These are phyloP conservation scores for Patellifolia procumbens DNA, from an alignment of 179 eudicot genomes.

Conservation along the genomic window DNA sequence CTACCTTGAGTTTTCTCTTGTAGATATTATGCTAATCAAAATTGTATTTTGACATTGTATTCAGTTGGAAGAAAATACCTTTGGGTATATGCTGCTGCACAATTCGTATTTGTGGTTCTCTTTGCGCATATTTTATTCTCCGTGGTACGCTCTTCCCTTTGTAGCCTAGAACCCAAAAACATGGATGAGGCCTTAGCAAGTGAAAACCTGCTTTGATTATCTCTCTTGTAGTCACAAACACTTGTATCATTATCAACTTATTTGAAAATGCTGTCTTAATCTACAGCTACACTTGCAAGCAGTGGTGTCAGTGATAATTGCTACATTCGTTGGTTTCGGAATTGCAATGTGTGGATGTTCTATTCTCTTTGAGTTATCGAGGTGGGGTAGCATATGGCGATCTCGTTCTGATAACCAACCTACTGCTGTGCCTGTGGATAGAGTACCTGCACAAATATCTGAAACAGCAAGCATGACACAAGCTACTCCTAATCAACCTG, in stretches of 20 bases:
- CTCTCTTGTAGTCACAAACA: background rate
- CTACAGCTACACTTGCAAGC: conserved; percentile 71
- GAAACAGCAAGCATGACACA: conserved; percentile 23
- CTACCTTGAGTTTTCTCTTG: background rate
- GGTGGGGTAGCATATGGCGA: conserved; percentile 50
- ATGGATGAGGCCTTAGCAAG: too few relatives aligned
- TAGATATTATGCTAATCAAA: background rate
- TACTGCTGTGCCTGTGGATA: conserved; percentile 28
- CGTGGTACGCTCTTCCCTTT: conserved; percentile 51
- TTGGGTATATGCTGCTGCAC: conserved; percentile 81
- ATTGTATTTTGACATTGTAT: background rate
- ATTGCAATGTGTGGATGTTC: conserved; percentile 70
- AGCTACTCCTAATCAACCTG: conserved; percentile 18
- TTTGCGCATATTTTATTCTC: conserved; percentile 72
- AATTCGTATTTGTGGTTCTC: conserved; percentile 69
- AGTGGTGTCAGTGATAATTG: conserved; percentile 68
- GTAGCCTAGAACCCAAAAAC: background rate
- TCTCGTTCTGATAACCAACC: conserved; percentile 34
- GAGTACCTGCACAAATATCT: conserved; percentile 20
- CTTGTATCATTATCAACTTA: background rate
- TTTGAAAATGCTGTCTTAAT: background rate
- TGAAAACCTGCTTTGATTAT: too few relatives aligned
- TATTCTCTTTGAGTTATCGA: conserved; percentile 50
- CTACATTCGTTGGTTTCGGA: conserved; percentile 84
- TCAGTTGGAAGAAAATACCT: conserved; percentile 74